Percentiles rank a stretch among this genome's conserved stretches.
phyloP scores from a whole-genome alignment of 805 yeast genomes.

The Candida vartiovaarae region DNA sequence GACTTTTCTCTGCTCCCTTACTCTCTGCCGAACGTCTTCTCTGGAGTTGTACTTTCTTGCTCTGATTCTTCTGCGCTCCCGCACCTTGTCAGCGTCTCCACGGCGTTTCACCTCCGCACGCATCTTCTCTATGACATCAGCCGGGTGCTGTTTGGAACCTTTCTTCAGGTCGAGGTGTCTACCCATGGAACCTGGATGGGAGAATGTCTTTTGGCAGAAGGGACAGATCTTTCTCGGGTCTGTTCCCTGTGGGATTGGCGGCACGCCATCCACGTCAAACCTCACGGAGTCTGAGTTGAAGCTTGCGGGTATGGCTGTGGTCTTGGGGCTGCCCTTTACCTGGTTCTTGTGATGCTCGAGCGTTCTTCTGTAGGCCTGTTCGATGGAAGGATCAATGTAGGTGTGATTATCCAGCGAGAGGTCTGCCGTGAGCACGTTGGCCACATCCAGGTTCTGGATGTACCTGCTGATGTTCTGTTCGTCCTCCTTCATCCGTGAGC shows the following conservation, averaged over 20 bases:
- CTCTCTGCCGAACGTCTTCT: constrained; percentile 40
- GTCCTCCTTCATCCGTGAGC: constrained; percentile 1
- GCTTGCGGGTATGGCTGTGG: background rate
- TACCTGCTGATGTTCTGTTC: constrained; percentile 9
- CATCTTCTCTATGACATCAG: constrained; percentile 37
- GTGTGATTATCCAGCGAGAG: constrained; percentile 3
- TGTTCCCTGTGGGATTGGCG: constrained; percentile 23
- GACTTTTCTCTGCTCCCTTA: constrained; percentile 35
- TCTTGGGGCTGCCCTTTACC: background rate
- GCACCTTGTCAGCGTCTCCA: constrained; percentile 38
- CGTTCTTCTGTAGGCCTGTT: constrained; percentile 1
- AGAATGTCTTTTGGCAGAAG: constrained; percentile 47
- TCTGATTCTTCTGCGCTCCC: constrained; percentile 31
- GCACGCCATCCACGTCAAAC: constrained; percentile 13
- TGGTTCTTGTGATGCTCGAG: background rate
- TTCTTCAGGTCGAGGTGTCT: constrained; percentile 51
- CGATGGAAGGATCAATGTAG: constrained; percentile 8
- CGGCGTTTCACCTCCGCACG: constrained; percentile 45
- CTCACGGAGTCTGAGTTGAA: constrained; percentile 6
- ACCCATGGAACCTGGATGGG: constrained; percentile 54
- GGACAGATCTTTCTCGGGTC: constrained; percentile 34
- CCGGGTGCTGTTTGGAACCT: constrained; percentile 47
- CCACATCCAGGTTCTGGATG: constrained; percentile 14
- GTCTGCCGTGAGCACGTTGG: constrained; percentile 10
- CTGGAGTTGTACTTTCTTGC: constrained; percentile 40